A percentile compares a stretch with the other conserved stretches of the same genome.
These are phyloP conservation scores for Nicotiana sylvestris DNA, from an alignment of 257 asterid genomes.

Conservation along the genomic window DNA sequence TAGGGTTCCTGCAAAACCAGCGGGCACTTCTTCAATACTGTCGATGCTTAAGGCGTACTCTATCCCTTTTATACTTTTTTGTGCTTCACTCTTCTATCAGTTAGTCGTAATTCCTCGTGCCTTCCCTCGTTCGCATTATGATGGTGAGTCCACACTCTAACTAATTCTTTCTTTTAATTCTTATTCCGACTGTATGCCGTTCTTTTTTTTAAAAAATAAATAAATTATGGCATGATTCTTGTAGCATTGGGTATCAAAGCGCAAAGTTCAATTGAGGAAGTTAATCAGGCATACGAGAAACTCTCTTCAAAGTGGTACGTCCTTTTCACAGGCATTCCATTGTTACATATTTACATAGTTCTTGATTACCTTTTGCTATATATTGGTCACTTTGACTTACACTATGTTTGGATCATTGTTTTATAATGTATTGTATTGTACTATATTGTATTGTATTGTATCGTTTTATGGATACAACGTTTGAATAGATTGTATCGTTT, in stretches of 20 bases:
- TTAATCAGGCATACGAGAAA: constrained; percentile 58
- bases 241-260: constrained; percentile 69
- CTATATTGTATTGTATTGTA: too few relatives aligned
- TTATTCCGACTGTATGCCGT: not conserved
- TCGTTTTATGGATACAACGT: too few relatives aligned
- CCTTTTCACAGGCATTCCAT: not conserved
- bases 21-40: constrained; percentile 22
- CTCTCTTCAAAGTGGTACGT: constrained; percentile 57
- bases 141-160: constrained; percentile 36
- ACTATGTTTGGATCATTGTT: too few relatives aligned
- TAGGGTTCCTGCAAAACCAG: constrained; percentile 31
- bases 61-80: constrained; percentile 62
- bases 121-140: constrained; percentile 78
- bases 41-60: constrained; percentile 53
- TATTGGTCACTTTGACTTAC: too few relatives aligned
- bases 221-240: constrained; percentile 13
- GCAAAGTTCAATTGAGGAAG: constrained; percentile 72
- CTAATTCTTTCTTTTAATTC: not conserved
- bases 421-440: too few relatives aligned
- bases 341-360: not conserved
- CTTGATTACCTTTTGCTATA: not conserved
- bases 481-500: too few relatives aligned
- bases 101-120: constrained; percentile 68
- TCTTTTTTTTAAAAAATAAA: not conserved
- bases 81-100: constrained; percentile 62